phyloP scores from a whole-genome alignment of 2,329 filamentous ascomycete species.

The Fusarium incarnatum region DNA sequence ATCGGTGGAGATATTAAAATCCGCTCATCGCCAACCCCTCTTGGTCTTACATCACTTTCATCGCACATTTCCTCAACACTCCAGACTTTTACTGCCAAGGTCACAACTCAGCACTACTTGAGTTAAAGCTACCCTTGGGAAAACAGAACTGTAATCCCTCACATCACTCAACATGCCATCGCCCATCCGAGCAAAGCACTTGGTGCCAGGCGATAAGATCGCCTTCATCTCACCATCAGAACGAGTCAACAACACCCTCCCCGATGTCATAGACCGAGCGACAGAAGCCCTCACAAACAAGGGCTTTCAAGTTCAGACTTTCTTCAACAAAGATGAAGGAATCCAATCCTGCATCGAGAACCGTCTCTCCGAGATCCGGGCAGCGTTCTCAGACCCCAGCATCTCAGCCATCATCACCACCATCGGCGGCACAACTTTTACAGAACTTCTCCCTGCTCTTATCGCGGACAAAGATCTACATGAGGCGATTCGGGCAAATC shows the following conservation, averaged over 20 bases:
- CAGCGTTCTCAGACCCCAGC: slow-evolving; percentile 52
- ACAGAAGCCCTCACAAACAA: slow-evolving; percentile 45
- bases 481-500: slow-evolving; percentile 48
- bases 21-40: slow-evolving; percentile 9
- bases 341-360: slow-evolving; percentile 52
- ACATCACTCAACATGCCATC: slow-evolving; percentile 22
- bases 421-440: slow-evolving; percentile 54
- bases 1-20: neutral
- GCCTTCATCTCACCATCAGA: slow-evolving; percentile 56
- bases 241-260: slow-evolving; percentile 50
- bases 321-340: slow-evolving; percentile 49
- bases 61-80: neutral
- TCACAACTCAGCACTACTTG: accelerated
- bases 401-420: slow-evolving; percentile 55
- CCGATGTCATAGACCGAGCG: slow-evolving; percentile 49
- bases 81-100: accelerated
- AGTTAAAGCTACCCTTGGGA: accelerated
- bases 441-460: slow-evolving; percentile 54
- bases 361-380: slow-evolving; percentile 53
- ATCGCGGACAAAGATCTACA: slow-evolving; percentile 53
- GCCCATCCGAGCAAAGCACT: slow-evolving; percentile 41
- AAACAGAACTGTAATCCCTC: too few species aligned
- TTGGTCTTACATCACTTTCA: neutral
- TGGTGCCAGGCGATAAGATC: slow-evolving; percentile 53
- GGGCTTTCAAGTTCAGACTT: slow-evolving; percentile 51